Evolutionary conservation across 2,329 filamentous ascomycete species (phyloP).

Genomic region (Sporothrix mexicana): DNA sequence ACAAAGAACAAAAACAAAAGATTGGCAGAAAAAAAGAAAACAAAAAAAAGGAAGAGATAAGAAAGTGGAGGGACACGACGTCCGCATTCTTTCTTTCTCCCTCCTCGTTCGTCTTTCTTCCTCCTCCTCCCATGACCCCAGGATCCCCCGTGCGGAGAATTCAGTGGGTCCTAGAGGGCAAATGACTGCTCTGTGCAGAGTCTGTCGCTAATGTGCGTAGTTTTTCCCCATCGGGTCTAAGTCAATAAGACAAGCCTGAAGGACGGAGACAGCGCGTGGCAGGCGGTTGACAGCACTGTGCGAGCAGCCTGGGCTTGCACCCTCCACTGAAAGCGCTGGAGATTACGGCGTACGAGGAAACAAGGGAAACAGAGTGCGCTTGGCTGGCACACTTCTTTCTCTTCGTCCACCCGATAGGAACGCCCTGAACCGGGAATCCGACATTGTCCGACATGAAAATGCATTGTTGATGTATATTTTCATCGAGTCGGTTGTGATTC

Average conservation of each 20-base stretch:
- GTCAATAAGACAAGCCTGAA: conserved; percentile 5
- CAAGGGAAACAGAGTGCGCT: not conserved
- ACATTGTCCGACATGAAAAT: not conserved
- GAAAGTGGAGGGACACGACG: not conserved
- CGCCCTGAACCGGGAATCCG: not conserved
- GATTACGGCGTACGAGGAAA: no score
- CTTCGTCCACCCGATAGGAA: not conserved
- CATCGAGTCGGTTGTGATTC: not conserved
- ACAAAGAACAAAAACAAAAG: not conserved
- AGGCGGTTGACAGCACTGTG: not conserved
- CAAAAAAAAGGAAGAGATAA: not conserved
- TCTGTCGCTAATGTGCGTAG: conserved; percentile 5
- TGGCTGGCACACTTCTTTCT: not conserved
- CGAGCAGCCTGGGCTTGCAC: not conserved
- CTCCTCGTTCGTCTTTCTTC: not conserved
- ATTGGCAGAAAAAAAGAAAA: not conserved
- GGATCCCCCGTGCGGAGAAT: not conserved
- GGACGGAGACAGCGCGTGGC: not conserved
- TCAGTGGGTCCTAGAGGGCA: conserved; percentile 10
- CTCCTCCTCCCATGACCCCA: conserved; percentile 1
- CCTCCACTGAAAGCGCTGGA: not conserved
- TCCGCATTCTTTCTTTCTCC: not conserved
- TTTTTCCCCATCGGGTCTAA: conserved; percentile 24
- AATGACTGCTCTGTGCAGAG: not conserved
- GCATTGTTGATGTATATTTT: not conserved